Evolutionary conservation across 805 yeast genomes (phyloP).

Genomic region (Scheffersomyces amazonensis): DNA sequence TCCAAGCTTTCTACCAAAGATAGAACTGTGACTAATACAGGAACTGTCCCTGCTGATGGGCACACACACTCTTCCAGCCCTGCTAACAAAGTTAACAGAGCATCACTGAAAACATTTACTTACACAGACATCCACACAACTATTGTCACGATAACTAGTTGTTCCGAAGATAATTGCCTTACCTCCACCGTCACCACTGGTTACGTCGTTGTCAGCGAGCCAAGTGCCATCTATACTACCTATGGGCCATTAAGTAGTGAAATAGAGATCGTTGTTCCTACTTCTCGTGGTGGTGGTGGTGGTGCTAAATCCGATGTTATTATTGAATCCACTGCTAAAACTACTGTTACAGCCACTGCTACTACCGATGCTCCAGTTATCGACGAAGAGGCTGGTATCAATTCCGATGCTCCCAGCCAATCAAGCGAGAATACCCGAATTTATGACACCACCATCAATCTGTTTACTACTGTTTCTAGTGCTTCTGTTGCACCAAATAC

Average conservation of each 20-base stretch:
- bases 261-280: neutral
- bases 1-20: too few relatives aligned
- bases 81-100: too few relatives aligned
- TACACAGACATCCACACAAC: slow-evolving; percentile 21
- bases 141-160: slow-evolving; percentile 33
- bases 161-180: slow-evolving; percentile 30
- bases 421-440: neutral
- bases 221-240: slow-evolving; percentile 20
- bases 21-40: too few relatives aligned
- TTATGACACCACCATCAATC: neutral
- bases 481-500: neutral
- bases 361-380: slow-evolving; percentile 99
- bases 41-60: too few relatives aligned
- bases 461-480: neutral
- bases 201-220: slow-evolving; percentile 18
- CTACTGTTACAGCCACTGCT: slow-evolving; percentile 99
- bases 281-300: slow-evolving; percentile 1
- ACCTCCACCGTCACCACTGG: slow-evolving; percentile 33
- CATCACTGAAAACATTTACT: too few relatives aligned
- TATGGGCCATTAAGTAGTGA: slow-evolving; percentile 17
- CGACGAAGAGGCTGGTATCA: slow-evolving; percentile 1
- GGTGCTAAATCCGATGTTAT: neutral
- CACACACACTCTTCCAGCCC: too few relatives aligned
- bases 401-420: neutral
- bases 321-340: slow-evolving; percentile 73